Evolutionary conservation across 305 asterid genomes (phyloP).

Genomic region (Rubia tinctorum): DNA sequence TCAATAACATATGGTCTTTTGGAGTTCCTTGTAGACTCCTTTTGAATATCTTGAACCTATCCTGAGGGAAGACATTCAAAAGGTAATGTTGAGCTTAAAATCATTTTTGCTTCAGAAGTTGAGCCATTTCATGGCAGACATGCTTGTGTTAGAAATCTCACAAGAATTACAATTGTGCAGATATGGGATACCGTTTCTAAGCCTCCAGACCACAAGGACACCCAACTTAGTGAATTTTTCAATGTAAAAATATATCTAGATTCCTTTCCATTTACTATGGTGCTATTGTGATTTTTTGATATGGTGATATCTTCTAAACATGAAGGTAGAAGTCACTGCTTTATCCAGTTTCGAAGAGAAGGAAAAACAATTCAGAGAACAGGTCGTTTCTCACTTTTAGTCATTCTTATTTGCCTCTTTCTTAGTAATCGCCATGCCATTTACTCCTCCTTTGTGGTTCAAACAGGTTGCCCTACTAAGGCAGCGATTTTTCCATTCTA

Average conservation of each 20-base stretch:
- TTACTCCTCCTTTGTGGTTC: conserved; percentile 5
- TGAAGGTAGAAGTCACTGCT: conserved; percentile 68
- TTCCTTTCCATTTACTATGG: background rate
- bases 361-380: conserved; percentile 52
- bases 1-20: background rate
- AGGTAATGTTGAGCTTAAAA: conserved; percentile 33
- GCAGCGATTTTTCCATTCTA: conserved; percentile 51
- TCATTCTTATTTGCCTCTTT: background rate
- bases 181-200: conserved; percentile 62
- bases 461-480: conserved; percentile 54
- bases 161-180: conserved; percentile 30
- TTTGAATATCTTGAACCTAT: conserved; percentile 58
- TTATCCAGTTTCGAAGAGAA: conserved; percentile 67
- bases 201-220: conserved; percentile 43
- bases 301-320: conserved; percentile 22
- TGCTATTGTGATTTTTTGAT: background rate
- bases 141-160: conserved; percentile 8
- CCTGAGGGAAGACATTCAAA: conserved; percentile 67
- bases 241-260: conserved; percentile 35
- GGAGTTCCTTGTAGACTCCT: conserved; percentile 50
- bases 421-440: background rate
- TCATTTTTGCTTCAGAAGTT: background rate
- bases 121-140: background rate
- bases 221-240: conserved; percentile 66
- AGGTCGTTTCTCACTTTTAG: conserved; percentile 30